These are phyloP conservation scores for Solanum piurae DNA, from an alignment of 257 asterid species.

Conservation along the genomic window DNA sequence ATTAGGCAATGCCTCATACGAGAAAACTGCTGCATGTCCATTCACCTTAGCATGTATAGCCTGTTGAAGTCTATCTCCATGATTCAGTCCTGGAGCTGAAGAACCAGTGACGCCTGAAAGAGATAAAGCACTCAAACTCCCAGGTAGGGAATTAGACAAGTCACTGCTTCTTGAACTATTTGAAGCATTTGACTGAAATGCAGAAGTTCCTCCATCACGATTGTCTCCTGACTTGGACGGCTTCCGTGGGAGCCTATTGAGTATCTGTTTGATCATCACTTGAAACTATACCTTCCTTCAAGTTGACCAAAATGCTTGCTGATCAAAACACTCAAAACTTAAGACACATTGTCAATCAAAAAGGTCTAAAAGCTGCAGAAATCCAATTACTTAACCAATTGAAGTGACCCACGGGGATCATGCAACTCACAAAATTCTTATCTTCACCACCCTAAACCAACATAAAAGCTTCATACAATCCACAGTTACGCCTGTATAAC, in stretches of 20 bases:
- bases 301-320: neutral
- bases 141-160: slow-evolving; percentile 10
- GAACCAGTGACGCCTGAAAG: slow-evolving; percentile 16
- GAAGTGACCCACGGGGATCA: neutral
- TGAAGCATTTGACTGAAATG: slow-evolving; percentile 24
- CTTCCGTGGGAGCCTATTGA: slow-evolving; percentile 67
- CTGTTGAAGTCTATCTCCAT: slow-evolving; percentile 26
- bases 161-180: slow-evolving; percentile 28
- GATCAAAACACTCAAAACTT: neutral
- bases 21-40: slow-evolving; percentile 36
- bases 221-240: slow-evolving; percentile 44
- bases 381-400: slow-evolving; percentile 1
- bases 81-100: slow-evolving; percentile 10
- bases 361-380: slow-evolving; percentile 2
- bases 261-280: slow-evolving; percentile 65
- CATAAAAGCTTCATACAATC: slow-evolving; percentile 8
- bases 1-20: slow-evolving; percentile 67
- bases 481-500: slow-evolving; percentile 6
- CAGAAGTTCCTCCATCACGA: slow-evolving; percentile 36
- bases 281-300: slow-evolving; percentile 6
- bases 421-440: slow-evolving; percentile 7
- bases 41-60: slow-evolving; percentile 19
- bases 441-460: slow-evolving; percentile 9
- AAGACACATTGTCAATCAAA: neutral
- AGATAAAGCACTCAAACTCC: slow-evolving; percentile 19